phyloP scores from a whole-genome alignment of 1,284 basidiomycete genomes.

The Thecaphora frezii region DNA sequence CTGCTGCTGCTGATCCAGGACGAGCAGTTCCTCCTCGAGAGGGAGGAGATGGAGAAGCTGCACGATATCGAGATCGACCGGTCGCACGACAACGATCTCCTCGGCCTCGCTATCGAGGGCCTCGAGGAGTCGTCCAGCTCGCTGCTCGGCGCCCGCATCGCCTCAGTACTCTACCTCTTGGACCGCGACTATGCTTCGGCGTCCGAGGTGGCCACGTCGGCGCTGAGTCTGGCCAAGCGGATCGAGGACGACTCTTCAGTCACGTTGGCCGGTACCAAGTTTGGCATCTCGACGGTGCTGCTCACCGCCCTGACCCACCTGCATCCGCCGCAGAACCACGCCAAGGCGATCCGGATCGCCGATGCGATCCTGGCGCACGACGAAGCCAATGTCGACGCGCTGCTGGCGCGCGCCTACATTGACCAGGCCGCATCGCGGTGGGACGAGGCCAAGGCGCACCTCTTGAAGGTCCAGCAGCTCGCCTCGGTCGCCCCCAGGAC shows the following conservation, averaged over 20 bases:
- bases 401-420: constrained; percentile 77
- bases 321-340: constrained; percentile 86
- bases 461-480: constrained; percentile 62
- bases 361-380: constrained; percentile 70
- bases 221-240: constrained; percentile 15
- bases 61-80: constrained; percentile 28
- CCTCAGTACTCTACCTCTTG: constrained; percentile 71
- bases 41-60: constrained; percentile 27
- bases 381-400: constrained; percentile 68
- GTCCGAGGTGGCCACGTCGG: constrained; percentile 33
- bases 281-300: constrained; percentile 70
- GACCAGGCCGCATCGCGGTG: constrained; percentile 70
- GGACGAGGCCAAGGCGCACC: constrained; percentile 70
- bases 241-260: constrained; percentile 66
- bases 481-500: not conserved
- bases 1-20: constrained; percentile 44
- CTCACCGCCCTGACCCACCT: constrained; percentile 78
- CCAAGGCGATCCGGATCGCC: constrained; percentile 73
- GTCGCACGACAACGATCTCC: constrained; percentile 28
- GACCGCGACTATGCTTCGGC: constrained; percentile 71
- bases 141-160: constrained; percentile 72
- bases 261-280: constrained; percentile 70
- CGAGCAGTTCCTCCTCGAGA: constrained; percentile 35
- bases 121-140: constrained; percentile 67
- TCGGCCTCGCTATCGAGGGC: constrained; percentile 62